A percentile compares a stretch with the other conserved stretches of the same genome.
These are phyloP conservation scores for Zasmidium citrigriseum DNA, from an alignment of 2,329 filamentous ascomycete species.

Conservation along the genomic window DNA sequence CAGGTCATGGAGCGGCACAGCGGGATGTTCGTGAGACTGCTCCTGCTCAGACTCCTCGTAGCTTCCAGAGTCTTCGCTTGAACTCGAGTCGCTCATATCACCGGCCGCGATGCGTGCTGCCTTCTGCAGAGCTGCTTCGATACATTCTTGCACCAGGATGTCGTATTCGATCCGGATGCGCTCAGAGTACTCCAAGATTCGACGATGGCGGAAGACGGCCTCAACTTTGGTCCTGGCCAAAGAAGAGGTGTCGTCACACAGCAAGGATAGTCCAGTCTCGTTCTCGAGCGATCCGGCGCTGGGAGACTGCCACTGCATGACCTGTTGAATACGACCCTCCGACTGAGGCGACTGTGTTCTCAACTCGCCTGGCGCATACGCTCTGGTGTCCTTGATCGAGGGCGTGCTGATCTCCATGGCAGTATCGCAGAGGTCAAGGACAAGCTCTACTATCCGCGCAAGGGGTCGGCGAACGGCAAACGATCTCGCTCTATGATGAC, in stretches of 20 bases:
- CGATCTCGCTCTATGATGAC: conserved; percentile 79
- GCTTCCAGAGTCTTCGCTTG: conserved; percentile 25
- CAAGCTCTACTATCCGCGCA: conserved; percentile 88
- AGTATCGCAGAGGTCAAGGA: conserved; percentile 94
- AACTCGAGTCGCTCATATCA: conserved; percentile 74
- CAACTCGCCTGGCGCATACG: conserved; percentile 70
- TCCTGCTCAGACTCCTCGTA: conserved; percentile 27
- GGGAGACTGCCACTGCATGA: conserved; percentile 94
- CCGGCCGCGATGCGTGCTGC: conserved; percentile 85
- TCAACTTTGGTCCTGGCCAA: conserved; percentile 88
- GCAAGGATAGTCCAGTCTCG: conserved; percentile 80
- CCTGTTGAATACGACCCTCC: conserved; percentile 90
- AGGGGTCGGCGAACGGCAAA: conserved; percentile 90
- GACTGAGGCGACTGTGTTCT: conserved; percentile 94
- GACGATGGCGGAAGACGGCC: conserved; percentile 84
- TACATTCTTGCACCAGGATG: conserved; percentile 90
- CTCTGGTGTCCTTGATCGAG: conserved; percentile 80
- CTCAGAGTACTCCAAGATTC: conserved; percentile 94
- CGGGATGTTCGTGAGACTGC: conserved; percentile 50
- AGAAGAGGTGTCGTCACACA: conserved; percentile 89
- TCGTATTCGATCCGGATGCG: conserved; percentile 93
- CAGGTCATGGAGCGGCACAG: conserved; percentile 53
- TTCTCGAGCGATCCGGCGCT: conserved; percentile 89
- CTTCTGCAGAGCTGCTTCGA: conserved; percentile 86
- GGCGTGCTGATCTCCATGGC: conserved; percentile 93